Evolutionary conservation across 352 stramenopile genomes (phyloP).

Genomic region (Detonula confervacea): DNA sequence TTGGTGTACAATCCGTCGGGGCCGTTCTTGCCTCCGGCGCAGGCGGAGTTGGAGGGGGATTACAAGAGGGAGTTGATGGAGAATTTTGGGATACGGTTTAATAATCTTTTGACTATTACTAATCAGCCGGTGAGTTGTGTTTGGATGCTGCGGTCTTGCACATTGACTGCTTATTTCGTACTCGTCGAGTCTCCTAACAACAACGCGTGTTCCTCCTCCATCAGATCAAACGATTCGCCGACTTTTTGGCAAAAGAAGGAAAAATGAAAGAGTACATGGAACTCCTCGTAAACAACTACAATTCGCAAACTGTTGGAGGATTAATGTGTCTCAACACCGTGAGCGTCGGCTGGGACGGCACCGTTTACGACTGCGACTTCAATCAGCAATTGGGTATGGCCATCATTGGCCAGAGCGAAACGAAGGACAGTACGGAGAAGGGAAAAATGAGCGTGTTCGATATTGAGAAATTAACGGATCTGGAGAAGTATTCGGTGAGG

Average conservation of each 20-base stretch:
- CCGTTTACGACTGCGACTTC: slow-evolving; percentile 90
- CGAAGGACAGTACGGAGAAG: slow-evolving; percentile 18
- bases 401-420: slow-evolving; percentile 60
- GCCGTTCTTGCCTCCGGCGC: slow-evolving; percentile 86
- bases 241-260: slow-evolving; percentile 85
- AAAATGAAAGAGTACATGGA: slow-evolving; percentile 91
- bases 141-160: no score
- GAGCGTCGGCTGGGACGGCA: slow-evolving; percentile 86
- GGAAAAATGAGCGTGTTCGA: slow-evolving; percentile 83
- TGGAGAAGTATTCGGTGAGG: slow-evolving; percentile 80
- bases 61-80: slow-evolving; percentile 87
- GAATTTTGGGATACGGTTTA: slow-evolving; percentile 89
- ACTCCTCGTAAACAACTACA: slow-evolving; percentile 88
- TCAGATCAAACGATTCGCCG: slow-evolving; percentile 88
- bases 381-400: slow-evolving; percentile 89
- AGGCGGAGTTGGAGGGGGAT: slow-evolving; percentile 84
- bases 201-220: background rate
- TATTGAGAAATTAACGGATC: slow-evolving; percentile 83
- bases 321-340: slow-evolving; percentile 88
- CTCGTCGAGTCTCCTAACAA: no score
- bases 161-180: no score
- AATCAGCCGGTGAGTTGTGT: slow-evolving; percentile 86
- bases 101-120: slow-evolving; percentile 88
- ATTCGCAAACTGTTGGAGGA: slow-evolving; percentile 78
- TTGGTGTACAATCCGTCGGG: slow-evolving; percentile 90